Evolutionary conservation across 73 alveolate species (phyloP).

Genomic region (Stentor roeselii): DNA sequence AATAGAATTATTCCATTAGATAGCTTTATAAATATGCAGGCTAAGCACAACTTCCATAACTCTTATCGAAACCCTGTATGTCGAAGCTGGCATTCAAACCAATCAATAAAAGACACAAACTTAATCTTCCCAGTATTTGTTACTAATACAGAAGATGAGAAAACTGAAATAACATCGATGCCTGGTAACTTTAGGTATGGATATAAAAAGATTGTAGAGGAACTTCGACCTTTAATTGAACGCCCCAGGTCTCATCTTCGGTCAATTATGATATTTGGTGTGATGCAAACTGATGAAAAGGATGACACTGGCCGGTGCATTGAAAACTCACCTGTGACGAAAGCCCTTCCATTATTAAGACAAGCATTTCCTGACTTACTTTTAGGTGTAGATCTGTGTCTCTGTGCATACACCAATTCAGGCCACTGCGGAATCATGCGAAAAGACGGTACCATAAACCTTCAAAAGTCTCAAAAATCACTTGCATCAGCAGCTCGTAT

Average conservation of each 20-base stretch:
- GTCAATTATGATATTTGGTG: conserved; percentile 24
- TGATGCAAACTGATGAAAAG: neutral
- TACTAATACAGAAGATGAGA: conserved; percentile 22
- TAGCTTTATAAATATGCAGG: neutral
- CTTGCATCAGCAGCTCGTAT: conserved; percentile 53
- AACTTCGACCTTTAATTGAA: conserved; percentile 21
- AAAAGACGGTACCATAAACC: neutral
- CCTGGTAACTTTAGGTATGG: conserved; percentile 32
- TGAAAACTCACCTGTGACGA: conserved; percentile 53
- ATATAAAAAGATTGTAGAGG: conserved; percentile 19
- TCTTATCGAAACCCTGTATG: conserved; percentile 29
- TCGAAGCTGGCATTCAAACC: conserved; percentile 40
- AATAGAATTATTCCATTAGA: too few relatives aligned
- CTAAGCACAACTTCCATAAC: conserved; percentile 28
- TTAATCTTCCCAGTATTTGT: conserved; percentile 42
- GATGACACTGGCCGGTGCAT: neutral
- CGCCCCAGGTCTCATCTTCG: conserved; percentile 9
- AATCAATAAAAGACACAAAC: conserved; percentile 28
- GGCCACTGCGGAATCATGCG: conserved; percentile 28
- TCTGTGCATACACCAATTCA: conserved; percentile 61
- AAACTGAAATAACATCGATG: conserved; percentile 28
- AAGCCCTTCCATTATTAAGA: conserved; percentile 49
- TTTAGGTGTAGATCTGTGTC: conserved; percentile 59
- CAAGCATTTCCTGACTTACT: conserved; percentile 37
- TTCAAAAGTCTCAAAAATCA: conserved; percentile 33